Conservation (phyloP, 371 early-diverging fungal genomes). For the Haplosporangium sp. region DNA sequence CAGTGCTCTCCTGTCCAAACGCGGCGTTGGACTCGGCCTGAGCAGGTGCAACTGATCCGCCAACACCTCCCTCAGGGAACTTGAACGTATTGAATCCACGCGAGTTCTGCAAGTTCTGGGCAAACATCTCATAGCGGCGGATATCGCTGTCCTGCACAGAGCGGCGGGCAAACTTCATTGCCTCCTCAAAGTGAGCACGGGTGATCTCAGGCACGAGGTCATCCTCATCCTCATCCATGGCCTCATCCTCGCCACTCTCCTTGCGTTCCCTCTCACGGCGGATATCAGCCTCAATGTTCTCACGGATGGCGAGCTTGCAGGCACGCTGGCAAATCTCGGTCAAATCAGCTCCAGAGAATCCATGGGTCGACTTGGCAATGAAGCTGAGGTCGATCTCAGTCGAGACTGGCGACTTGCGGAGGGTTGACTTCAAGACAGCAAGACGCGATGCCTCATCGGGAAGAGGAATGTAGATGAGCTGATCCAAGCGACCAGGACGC, state of each 20-base stretch:
- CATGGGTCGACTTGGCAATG: conserved; percentile 93
- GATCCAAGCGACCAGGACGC: conserved; percentile 99
- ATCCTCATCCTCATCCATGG: conserved; percentile 87
- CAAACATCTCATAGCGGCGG: conserved; percentile 99
- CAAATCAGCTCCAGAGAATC: conserved; percentile 99
- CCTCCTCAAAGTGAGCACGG: conserved; percentile 97
- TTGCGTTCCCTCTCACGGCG: conserved; percentile 74
- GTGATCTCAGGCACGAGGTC: conserved; percentile 95
- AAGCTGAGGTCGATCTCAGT: conserved; percentile 86
- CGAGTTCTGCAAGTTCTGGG: conserved; percentile 95
- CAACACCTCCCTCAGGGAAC: conserved; percentile 88
- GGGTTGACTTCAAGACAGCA: conserved; percentile 90
- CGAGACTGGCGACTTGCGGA: conserved; percentile 98
- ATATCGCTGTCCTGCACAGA: conserved; percentile 98
- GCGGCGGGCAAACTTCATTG: conserved; percentile 97
- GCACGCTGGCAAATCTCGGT: conserved; percentile 99
- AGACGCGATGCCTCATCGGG: conserved; percentile 95
- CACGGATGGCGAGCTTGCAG: conserved; percentile 99
- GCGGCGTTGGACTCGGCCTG: conserved; percentile 55
- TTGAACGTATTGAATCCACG: conserved; percentile 93
- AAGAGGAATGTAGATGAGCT: conserved; percentile 98
- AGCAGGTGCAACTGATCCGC: conserved; percentile 55
- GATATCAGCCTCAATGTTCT: conserved; percentile 97
- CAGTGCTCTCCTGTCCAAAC: conserved; percentile 58
- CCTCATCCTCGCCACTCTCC: conserved; percentile 77